phyloP scores from a whole-genome alignment of 208 protist species.

The Novymonas esmeraldas region DNA sequence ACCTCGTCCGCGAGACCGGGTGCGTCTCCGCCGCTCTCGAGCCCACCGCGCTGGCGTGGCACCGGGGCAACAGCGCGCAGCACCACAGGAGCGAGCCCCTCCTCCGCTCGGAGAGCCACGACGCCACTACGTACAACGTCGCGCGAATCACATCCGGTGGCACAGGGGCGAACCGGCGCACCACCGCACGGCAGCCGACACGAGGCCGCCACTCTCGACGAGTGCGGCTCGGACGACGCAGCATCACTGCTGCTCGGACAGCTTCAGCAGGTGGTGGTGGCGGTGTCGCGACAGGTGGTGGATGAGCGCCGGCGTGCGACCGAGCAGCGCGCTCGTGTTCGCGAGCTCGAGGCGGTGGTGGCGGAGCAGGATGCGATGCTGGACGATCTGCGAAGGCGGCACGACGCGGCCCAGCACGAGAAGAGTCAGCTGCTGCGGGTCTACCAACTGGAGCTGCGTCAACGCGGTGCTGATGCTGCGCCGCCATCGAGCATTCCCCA shows the following conservation, averaged over 20 bases:
- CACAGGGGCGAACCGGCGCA: not conserved
- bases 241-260: constrained; percentile 37
- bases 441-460: constrained; percentile 39
- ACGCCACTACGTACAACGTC: too few relatives aligned
- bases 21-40: not conserved
- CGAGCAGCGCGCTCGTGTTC: constrained; percentile 35
- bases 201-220: not conserved
- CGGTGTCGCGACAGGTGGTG: constrained; percentile 41
- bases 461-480: not conserved
- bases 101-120: too few relatives aligned
- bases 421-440: constrained; percentile 25
- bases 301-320: constrained; percentile 38
- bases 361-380: constrained; percentile 57
- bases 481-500: not conserved
- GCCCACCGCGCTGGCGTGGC: not conserved
- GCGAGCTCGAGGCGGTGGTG: constrained; percentile 37
- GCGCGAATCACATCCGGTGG: too few relatives aligned
- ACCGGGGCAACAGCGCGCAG: not conserved
- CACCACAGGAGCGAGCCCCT: too few relatives aligned
- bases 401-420: constrained; percentile 37
- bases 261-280: constrained; percentile 52
- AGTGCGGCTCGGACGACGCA: constrained; percentile 13
- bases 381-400: constrained; percentile 33
- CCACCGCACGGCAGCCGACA: not conserved
- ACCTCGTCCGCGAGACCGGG: not conserved